phyloP scores from a whole-genome alignment of 495 filamentous ascomycete species.

The Tuber aestivum region DNA sequence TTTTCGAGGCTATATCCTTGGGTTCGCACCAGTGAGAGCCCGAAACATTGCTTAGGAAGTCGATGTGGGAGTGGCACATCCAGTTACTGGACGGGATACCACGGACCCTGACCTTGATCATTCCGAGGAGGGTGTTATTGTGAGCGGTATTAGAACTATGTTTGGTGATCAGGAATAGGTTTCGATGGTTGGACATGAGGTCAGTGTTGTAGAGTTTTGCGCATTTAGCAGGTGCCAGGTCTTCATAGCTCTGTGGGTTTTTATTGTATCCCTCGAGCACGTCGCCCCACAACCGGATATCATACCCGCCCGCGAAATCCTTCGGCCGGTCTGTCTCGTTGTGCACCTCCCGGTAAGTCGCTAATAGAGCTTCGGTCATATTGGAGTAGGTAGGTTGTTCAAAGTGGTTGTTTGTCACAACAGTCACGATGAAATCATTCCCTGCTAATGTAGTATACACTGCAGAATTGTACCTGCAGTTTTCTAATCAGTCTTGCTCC shows the following conservation, averaged over 20 bases:
- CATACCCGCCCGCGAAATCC: too few species aligned
- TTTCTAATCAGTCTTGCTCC: not conserved
- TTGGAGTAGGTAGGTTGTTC: not conserved
- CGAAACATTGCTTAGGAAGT: not conserved
- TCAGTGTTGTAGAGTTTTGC: not conserved
- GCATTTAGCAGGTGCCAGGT: not conserved
- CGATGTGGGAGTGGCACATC: not conserved
- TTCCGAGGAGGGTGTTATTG: not conserved
- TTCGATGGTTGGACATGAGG: not conserved
- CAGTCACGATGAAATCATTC: not conserved
- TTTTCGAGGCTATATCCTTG: not conserved
- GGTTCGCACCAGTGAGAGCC: not conserved
- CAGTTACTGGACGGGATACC: not conserved
- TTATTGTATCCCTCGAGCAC: not conserved
- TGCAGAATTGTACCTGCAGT: conserved; percentile 35
- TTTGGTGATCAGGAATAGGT: not conserved
- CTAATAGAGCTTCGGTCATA: not conserved
- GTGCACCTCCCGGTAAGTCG: not conserved
- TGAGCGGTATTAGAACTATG: too few species aligned
- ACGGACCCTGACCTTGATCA: not conserved
- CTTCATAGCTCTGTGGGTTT: not conserved
- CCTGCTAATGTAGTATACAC: conserved; percentile 28
- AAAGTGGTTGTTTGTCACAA: conserved; percentile 4
- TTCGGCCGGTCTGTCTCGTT: too few species aligned
- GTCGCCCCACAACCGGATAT: not conserved